Conservation (phyloP, 345 rosid species). For the Trapa incisa region DNA sequence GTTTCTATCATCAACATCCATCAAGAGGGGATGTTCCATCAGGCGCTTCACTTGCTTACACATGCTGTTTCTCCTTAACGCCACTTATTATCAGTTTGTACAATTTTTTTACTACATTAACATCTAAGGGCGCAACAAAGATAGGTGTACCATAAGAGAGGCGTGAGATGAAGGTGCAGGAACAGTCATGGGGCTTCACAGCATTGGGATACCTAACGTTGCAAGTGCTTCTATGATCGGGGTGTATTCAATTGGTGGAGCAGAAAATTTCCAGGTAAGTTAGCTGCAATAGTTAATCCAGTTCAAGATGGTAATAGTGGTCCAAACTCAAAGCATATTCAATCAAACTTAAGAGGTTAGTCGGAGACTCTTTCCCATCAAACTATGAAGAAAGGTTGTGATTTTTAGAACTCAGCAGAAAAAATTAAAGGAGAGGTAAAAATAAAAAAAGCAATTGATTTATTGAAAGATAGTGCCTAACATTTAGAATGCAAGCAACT, state of each 20-base stretch:
- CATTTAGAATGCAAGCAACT: background rate
- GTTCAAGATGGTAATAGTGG: background rate
- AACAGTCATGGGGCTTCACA: slow-evolving; percentile 63
- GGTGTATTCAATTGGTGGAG: slow-evolving; percentile 24
- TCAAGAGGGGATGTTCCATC: slow-evolving; percentile 66
- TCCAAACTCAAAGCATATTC: background rate
- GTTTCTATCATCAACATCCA: slow-evolving; percentile 81
- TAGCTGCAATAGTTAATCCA: background rate
- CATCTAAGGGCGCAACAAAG: slow-evolving; percentile 10
- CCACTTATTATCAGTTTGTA: slow-evolving; percentile 46
- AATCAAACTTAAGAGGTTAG: background rate
- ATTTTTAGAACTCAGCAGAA: background rate
- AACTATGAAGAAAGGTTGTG: background rate
- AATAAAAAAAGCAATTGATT: background rate
- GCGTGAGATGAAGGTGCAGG: slow-evolving; percentile 81
- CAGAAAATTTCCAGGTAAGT: slow-evolving; percentile 1
- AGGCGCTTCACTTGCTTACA: slow-evolving; percentile 65
- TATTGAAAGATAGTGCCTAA: background rate
- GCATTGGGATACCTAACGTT: slow-evolving; percentile 39
- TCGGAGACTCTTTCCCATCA: background rate
- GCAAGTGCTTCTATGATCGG: slow-evolving; percentile 53
- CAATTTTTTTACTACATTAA: background rate
- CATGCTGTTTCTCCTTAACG: slow-evolving; percentile 38
- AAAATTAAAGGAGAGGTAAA: background rate
- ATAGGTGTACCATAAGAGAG: slow-evolving; percentile 46